Percentiles rank a stretch among this genome's conserved stretches.
phyloP scores from a whole-genome alignment of 352 stramenopile genomes.

The Phytopythium sindhum region DNA sequence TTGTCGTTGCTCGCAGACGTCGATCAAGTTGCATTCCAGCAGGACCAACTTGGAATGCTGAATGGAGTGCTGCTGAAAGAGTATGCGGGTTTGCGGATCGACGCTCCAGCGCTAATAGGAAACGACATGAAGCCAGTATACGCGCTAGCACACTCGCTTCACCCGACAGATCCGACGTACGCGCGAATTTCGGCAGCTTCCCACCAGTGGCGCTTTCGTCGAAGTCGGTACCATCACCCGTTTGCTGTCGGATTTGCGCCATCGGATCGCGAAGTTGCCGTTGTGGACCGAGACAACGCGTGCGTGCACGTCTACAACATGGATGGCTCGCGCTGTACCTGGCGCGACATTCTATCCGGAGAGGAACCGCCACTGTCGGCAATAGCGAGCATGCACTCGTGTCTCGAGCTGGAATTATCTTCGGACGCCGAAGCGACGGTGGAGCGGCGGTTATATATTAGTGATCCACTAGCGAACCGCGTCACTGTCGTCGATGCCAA shows the following conservation, averaged over 20 bases:
- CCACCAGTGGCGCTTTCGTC: constrained; percentile 24
- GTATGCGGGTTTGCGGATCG: constrained; percentile 21
- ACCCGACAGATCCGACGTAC: constrained; percentile 40
- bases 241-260: constrained; percentile 26
- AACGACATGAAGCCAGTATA: constrained; percentile 26
- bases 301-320: constrained; percentile 47
- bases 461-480: constrained; percentile 50
- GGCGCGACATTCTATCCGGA: constrained; percentile 21
- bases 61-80: constrained; percentile 23
- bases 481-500: constrained; percentile 35
- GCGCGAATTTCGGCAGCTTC: constrained; percentile 25
- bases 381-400: constrained; percentile 7
- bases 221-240: constrained; percentile 45
- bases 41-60: constrained; percentile 25
- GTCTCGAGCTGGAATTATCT: not conserved
- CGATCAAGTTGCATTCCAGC: constrained; percentile 42
- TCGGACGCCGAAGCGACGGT: not conserved
- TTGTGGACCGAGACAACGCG: constrained; percentile 54
- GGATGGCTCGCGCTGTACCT: constrained; percentile 39
- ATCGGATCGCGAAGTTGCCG: constrained; percentile 34
- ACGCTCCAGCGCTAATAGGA: constrained; percentile 23
- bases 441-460: constrained; percentile 35
- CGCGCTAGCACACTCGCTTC: constrained; percentile 30
- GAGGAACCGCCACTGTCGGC: not conserved
- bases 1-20: constrained; percentile 43